phyloP scores from a whole-genome alignment of 176 grass and related monocot genomes.

The Bolboschoenus planiculmis region DNA sequence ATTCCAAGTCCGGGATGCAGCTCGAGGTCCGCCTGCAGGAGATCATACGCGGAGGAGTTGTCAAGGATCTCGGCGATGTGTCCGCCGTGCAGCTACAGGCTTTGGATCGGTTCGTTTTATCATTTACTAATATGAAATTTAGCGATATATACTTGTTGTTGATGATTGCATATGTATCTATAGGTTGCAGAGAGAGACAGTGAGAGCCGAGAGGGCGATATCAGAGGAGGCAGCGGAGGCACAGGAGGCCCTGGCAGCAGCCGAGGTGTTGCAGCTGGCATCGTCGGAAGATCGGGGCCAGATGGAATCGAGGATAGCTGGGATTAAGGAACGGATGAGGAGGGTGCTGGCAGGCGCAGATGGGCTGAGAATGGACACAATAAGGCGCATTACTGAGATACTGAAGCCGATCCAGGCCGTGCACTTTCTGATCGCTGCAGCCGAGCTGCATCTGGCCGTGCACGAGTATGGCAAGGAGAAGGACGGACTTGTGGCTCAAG shows the following conservation, averaged over 20 bases:
- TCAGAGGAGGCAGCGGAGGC: conserved; percentile 20
- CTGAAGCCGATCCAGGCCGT: conserved; percentile 26
- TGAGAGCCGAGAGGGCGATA: conserved; percentile 3
- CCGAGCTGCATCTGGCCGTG: conserved; percentile 24
- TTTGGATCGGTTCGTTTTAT: neutral
- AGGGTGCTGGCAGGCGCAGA: conserved; percentile 22
- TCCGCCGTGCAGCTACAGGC: neutral
- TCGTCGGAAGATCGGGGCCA: neutral
- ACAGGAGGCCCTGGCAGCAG: conserved; percentile 6
- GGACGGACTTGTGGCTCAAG: neutral
- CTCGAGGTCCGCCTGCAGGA: conserved; percentile 13
- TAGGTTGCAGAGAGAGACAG: conserved; percentile 21
- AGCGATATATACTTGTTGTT: too few relatives aligned
- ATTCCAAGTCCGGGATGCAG: conserved; percentile 20
- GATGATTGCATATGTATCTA: neutral
- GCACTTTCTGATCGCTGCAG: conserved; percentile 36
- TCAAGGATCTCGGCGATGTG: conserved; percentile 9
- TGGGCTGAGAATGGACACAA: conserved; percentile 18
- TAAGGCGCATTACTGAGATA: conserved; percentile 19
- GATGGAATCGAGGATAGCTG: conserved; percentile 10
- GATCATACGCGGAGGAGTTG: neutral
- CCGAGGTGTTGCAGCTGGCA: conserved; percentile 22
- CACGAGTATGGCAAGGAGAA: conserved; percentile 34
- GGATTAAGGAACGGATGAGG: conserved; percentile 14
- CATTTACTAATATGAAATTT: neutral